Evolutionary conservation across 1,139 yeast genomes (phyloP), one percentile per base, ranked within the genome.

Genomic region (Scheffersomyces illinoinensis): DNA sequence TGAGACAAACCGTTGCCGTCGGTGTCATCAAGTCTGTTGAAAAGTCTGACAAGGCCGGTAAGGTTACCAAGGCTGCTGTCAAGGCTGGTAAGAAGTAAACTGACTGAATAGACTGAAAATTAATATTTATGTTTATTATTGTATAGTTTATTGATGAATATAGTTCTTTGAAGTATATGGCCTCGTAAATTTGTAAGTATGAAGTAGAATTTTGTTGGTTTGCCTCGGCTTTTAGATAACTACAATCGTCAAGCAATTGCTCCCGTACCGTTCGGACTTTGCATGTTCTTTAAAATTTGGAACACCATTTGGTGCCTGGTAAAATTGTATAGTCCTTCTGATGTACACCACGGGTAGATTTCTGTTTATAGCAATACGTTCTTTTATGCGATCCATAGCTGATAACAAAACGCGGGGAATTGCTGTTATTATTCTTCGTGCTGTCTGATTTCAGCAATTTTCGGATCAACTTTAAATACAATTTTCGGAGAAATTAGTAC

Each of bases 21-120:
- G 98, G 98, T 92, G 98, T 93, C 81, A 92, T 93, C 95, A 93
- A 93, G 91, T 85, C 96, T 73, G 98, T 95, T 76, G 97, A 88
- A 79, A 95, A 95, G 91, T 78, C 96, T 70, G 96, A 89, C 85
- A 88, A 86, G 85, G 91, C 92, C 76, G 97, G 96, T 87, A 95
- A 95, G 95, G 97, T 95, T 76, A 95, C 99, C 95, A 95, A 95
- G 93, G 96, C 99, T 84, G 98, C 98, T 81, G 88, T 84, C 78
- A 95, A 95, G 93, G 98, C 98, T 84, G 89, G 90, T 80, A 93
- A 93, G 93, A 92, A 93, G 89, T 93, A 93, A 90, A 73, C 75
- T 68, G 57, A 58, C 43, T 33, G 17, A 33, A 33, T 33, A 33
- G 43, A 33, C 43, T 33, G 17, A 33, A 33, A 33, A 12, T 33